Conservation (phyloP, 2,329 filamentous ascomycete species). For the Tolypocladium sp. region DNA sequence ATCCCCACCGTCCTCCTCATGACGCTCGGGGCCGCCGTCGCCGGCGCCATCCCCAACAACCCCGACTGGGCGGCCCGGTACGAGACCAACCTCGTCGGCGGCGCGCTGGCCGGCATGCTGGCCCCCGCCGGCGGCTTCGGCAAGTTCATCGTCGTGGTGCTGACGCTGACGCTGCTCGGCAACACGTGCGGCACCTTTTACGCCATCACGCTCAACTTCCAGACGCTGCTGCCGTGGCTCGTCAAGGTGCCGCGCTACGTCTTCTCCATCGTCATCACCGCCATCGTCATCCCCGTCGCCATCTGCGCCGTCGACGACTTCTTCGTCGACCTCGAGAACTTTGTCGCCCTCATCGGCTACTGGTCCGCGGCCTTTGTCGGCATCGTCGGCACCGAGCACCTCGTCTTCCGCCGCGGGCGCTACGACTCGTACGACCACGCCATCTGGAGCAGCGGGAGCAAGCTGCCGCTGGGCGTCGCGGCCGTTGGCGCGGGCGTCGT, state of each 20-base stretch:
- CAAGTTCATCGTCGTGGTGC: slow-evolving; percentile 50
- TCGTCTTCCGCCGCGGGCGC: slow-evolving; percentile 36
- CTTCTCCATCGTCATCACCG: slow-evolving; percentile 48
- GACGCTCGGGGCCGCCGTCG: slow-evolving; percentile 56
- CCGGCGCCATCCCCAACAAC: slow-evolving; percentile 45
- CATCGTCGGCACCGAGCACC: slow-evolving; percentile 37
- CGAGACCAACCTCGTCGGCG: slow-evolving; percentile 42
- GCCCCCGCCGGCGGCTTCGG: slow-evolving; percentile 49
- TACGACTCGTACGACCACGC: slow-evolving; percentile 35
- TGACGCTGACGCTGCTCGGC: slow-evolving; percentile 47
- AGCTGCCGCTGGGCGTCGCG: slow-evolving; percentile 36
- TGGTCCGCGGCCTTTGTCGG: slow-evolving; percentile 47
- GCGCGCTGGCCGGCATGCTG: slow-evolving; percentile 51
- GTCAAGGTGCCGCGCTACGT: slow-evolving; percentile 46
- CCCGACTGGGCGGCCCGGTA: slow-evolving; percentile 46
- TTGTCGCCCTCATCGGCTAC: slow-evolving; percentile 48
- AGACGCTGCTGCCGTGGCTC: slow-evolving; percentile 49
- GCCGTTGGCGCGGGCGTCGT: slow-evolving; percentile 35
- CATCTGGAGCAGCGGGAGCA: slow-evolving; percentile 35
- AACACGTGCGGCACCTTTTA: slow-evolving; percentile 53
- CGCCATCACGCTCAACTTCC: slow-evolving; percentile 55
- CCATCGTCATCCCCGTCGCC: slow-evolving; percentile 49
- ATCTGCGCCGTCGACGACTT: slow-evolving; percentile 47
- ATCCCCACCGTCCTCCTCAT: slow-evolving; percentile 50
- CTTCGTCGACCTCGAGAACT: slow-evolving; percentile 48